phyloP scores from a whole-genome alignment of 306 rosid species.

The Inga oerstediana region DNA sequence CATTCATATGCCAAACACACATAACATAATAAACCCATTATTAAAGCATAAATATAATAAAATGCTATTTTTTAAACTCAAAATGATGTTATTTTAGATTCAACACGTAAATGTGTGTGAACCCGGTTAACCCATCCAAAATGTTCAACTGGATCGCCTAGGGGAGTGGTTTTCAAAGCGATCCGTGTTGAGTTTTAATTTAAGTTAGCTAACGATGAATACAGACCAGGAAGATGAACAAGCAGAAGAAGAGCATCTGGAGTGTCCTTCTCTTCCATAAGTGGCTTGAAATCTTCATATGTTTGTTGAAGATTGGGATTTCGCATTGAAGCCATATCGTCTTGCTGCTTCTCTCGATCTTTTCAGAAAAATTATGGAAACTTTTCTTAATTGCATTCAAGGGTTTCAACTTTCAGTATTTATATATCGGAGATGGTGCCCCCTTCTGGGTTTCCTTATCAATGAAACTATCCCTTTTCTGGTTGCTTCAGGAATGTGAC shows the following conservation, averaged over 20 bases:
- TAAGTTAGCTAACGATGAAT: neutral
- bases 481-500: neutral
- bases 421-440: neutral
- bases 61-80: no score
- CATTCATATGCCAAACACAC: no score
- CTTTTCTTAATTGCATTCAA: neutral
- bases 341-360: neutral
- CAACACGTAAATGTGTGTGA: no score
- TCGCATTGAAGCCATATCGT: neutral
- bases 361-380: neutral
- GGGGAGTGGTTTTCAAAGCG: no score
- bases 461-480: neutral
- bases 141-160: no score
- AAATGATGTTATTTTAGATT: no score
- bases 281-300: slow-evolving; percentile 6
- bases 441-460: neutral
- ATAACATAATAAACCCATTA: no score
- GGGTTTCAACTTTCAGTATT: neutral
- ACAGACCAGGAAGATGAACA: slow-evolving; percentile 9
- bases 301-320: neutral
- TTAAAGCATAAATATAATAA: no score
- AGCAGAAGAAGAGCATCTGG: neutral
- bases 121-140: no score
- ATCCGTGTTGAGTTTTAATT: neutral
- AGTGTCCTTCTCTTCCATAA: neutral